phyloP scores from a whole-genome alignment of 169 alveolate species.

The Babesia ovis region DNA sequence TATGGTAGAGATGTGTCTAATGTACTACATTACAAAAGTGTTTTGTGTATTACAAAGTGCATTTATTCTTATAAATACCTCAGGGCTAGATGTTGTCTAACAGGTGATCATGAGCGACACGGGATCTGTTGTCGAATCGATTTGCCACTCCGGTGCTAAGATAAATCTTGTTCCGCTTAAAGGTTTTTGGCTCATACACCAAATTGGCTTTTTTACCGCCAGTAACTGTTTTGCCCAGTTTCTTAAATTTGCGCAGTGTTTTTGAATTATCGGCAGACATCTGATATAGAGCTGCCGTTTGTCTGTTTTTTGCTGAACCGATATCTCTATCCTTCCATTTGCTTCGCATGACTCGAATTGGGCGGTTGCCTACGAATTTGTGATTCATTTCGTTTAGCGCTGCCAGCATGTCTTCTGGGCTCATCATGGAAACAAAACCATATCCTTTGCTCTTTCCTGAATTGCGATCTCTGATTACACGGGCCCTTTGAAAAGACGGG shows the following conservation, averaged over 20 bases:
- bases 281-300: constrained; percentile 65
- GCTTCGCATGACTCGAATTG: constrained; percentile 88
- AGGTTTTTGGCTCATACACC: constrained; percentile 59
- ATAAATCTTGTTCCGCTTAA: constrained; percentile 56
- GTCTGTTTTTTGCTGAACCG: constrained; percentile 77
- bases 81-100: constrained; percentile 51
- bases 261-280: constrained; percentile 66
- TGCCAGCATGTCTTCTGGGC: constrained; percentile 89
- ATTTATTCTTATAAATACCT: neutral
- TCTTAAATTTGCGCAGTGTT: constrained; percentile 75
- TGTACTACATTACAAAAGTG: too few relatives aligned
- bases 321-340: constrained; percentile 92
- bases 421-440: constrained; percentile 92
- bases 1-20: too few relatives aligned
- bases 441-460: constrained; percentile 96
- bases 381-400: constrained; percentile 95
- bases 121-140: constrained; percentile 49
- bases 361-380: constrained; percentile 93
- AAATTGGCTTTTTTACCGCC: constrained; percentile 70
- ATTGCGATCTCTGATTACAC: constrained; percentile 93
- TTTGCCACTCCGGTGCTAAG: constrained; percentile 59
- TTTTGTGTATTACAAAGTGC: too few relatives aligned
- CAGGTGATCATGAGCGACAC: constrained; percentile 52
- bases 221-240: constrained; percentile 67
- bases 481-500: constrained; percentile 90